Conservation (phyloP, 345 rosid genomes). For the Gossypium bickii region DNA sequence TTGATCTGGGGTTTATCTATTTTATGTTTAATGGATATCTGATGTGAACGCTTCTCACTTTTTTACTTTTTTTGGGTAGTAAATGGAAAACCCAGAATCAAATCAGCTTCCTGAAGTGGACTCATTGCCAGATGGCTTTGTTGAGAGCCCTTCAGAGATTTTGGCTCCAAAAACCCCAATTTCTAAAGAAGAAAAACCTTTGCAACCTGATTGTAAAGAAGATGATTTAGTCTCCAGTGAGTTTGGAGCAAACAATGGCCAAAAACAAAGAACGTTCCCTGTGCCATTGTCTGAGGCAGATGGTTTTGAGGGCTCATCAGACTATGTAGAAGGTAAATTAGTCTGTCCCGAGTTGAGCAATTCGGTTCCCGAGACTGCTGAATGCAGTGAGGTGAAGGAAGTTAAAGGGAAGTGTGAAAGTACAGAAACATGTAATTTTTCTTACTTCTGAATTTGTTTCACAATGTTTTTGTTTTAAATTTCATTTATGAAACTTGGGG, state of each 20-base stretch:
- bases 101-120: slow-evolving; percentile 89
- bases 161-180: slow-evolving; percentile 45
- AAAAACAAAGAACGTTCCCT: slow-evolving; percentile 52
- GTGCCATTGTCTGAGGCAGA: slow-evolving; percentile 56
- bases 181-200: slow-evolving; percentile 36
- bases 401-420: slow-evolving; percentile 36
- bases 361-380: slow-evolving; percentile 22
- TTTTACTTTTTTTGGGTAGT: slow-evolving; percentile 13
- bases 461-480: not conserved
- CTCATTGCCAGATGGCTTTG: slow-evolving; percentile 91
- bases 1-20: not conserved
- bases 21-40: not conserved
- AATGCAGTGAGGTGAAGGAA: slow-evolving; percentile 31
- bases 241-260: slow-evolving; percentile 26
- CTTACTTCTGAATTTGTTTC: slow-evolving; percentile 15
- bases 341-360: slow-evolving; percentile 12
- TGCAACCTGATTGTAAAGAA: slow-evolving; percentile 23
- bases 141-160: slow-evolving; percentile 60
- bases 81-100: slow-evolving; percentile 58
- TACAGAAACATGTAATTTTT: slow-evolving; percentile 38
- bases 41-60: not conserved
- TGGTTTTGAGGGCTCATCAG: slow-evolving; percentile 33
- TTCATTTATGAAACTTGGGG: not conserved
- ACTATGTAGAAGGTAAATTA: slow-evolving; percentile 27
- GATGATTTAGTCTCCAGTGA: slow-evolving; percentile 22